Percentiles rank a stretch among this genome's conserved stretches.
phyloP scores from a whole-genome alignment of 257 asterid species.

The Lycium ferocissimum region DNA sequence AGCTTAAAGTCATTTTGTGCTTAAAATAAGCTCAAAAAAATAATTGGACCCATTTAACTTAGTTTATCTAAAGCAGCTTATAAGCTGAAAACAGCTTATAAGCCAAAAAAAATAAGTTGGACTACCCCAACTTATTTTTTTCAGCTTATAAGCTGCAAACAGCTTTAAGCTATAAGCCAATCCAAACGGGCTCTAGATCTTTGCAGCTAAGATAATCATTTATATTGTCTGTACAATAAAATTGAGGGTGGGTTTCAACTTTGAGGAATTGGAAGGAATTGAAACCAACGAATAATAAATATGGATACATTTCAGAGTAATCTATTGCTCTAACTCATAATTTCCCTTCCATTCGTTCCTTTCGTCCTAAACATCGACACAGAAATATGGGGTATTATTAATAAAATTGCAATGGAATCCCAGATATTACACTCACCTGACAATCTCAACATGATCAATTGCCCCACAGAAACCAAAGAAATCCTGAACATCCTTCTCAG shows the following conservation, averaged over 20 bases:
- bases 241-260: neutral
- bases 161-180: too few relatives aligned
- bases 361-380: neutral
- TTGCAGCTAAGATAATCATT: neutral
- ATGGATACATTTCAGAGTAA: neutral
- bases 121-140: too few relatives aligned
- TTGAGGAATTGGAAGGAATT: neutral
- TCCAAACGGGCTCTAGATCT: too few relatives aligned
- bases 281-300: neutral
- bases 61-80: too few relatives aligned
- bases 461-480: slow-evolving; percentile 91
- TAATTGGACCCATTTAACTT: too few relatives aligned
- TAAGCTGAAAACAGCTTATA: too few relatives aligned
- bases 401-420: neutral
- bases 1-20: too few relatives aligned
- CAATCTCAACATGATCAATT: slow-evolving; percentile 85
- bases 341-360: neutral
- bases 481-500: slow-evolving; percentile 83
- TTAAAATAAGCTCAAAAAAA: too few relatives aligned
- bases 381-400: neutral
- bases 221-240: neutral
- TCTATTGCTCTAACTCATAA: neutral
- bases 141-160: too few relatives aligned
- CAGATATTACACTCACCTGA: slow-evolving; percentile 58
- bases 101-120: too few relatives aligned